Conservation (phyloP, 208 protist species). For the Leishmania mexicana region DNA sequence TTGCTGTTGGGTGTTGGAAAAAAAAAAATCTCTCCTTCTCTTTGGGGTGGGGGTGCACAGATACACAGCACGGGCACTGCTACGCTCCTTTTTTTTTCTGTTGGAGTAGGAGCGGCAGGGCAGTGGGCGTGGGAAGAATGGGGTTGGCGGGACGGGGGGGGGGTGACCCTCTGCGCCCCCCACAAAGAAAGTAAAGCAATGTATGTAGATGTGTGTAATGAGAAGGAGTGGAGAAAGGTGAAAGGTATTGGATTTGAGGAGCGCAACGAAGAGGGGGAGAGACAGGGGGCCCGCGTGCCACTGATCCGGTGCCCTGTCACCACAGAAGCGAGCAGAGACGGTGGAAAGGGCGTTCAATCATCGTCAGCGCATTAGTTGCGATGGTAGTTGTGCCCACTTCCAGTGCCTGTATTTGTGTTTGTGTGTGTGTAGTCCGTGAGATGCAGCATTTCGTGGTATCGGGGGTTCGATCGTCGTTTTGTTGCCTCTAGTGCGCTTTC, state of each 20-base stretch:
- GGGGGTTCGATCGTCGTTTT: neutral
- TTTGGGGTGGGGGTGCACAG: neutral
- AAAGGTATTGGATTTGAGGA: neutral
- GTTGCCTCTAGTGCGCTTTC: neutral
- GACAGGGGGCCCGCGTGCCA: neutral
- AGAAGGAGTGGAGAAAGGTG: neutral
- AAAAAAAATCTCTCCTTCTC: neutral
- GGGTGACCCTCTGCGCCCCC: neutral
- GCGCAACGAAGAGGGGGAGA: neutral
- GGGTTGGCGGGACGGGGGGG: neutral
- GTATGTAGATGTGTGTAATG: too few species aligned
- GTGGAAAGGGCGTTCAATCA: neutral
- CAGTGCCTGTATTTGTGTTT: neutral
- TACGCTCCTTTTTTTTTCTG: neutral
- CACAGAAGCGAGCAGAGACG: neutral
- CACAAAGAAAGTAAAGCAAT: neutral
- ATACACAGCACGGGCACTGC: neutral
- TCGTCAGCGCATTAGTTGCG: neutral
- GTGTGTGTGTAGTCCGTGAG: neutral
- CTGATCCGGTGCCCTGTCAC: neutral
- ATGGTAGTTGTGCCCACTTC: neutral
- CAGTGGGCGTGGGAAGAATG: neutral
- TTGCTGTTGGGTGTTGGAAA: neutral
- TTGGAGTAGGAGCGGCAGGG: neutral
- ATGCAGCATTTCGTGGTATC: neutral